Evolutionary conservation across 148 eudicot species (phyloP).

Genomic region (Rhododendron griersonianum): DNA sequence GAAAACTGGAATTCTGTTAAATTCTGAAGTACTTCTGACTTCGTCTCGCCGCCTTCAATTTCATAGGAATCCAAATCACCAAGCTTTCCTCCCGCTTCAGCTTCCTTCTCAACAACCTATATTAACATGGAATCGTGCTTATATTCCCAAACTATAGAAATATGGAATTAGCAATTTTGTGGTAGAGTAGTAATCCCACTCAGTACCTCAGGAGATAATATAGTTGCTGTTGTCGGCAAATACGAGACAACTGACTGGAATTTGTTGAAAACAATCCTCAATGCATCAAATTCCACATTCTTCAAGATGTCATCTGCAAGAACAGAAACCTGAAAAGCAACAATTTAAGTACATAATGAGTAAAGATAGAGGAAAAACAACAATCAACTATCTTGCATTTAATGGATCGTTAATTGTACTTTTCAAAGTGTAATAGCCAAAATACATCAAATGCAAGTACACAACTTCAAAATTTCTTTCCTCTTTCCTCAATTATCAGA

Average conservation of each 20-base stretch:
- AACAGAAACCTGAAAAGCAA: conserved; percentile 67
- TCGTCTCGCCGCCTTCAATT: conserved; percentile 66
- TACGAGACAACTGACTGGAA: conserved; percentile 81
- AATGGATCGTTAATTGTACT: not conserved
- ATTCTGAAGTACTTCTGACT: conserved; percentile 61
- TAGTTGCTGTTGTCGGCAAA: conserved; percentile 75
- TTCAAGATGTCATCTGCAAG: conserved; percentile 93
- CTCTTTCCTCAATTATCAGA: not conserved
- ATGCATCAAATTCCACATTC: conserved; percentile 80
- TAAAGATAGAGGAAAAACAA: not conserved
- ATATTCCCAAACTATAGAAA: not conserved
- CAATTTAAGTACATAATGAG: not conserved
- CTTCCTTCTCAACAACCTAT: conserved; percentile 36
- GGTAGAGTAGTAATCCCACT: not conserved
- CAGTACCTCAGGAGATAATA: conserved; percentile 86
- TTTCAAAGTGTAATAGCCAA: not conserved
- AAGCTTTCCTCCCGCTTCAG: conserved; percentile 67
- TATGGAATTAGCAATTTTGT: not conserved
- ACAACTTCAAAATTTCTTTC: not conserved
- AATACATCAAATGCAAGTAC: not conserved
- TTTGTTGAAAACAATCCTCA: conserved; percentile 85
- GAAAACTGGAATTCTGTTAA: conserved; percentile 84
- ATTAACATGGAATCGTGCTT: conserved; percentile 9
- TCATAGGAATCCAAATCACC: conserved; percentile 80
- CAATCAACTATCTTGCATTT: not conserved